Percentiles rank a stretch among this genome's conserved stretches.
Evolutionary conservation across 2,329 filamentous ascomycete genomes (phyloP).

Genomic region (Dothistroma pini): DNA sequence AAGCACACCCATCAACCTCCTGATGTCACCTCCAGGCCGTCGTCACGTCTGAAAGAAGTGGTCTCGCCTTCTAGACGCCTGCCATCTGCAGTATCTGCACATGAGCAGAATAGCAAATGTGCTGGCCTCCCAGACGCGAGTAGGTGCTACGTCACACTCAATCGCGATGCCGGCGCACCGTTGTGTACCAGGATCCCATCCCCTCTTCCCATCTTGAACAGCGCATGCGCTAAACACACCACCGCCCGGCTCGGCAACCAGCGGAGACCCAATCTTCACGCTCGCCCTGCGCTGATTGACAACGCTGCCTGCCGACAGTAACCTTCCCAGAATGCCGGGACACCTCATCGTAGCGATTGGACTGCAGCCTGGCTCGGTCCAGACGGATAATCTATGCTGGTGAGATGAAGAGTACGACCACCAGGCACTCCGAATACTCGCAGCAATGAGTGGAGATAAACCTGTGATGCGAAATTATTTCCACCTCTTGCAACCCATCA

Average conservation of each 20-base stretch:
- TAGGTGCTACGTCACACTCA: background rate
- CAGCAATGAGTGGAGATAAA: too few relatives aligned
- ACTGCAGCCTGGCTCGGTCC: too few relatives aligned
- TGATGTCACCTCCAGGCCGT: too few relatives aligned
- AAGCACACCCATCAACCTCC: background rate
- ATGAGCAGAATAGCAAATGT: too few relatives aligned
- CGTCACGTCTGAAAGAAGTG: background rate
- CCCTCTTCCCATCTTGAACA: background rate
- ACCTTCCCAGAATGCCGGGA: too few relatives aligned
- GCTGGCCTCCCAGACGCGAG: background rate
- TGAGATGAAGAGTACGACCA: too few relatives aligned
- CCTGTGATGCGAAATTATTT: background rate
- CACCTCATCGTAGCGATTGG: too few relatives aligned
- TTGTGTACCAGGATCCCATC: background rate
- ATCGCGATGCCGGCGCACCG: background rate
- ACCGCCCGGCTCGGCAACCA: background rate
- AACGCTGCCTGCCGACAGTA: too few relatives aligned
- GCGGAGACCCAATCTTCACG: background rate
- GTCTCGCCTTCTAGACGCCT: background rate
- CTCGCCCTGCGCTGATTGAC: background rate
- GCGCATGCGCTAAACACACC: background rate
- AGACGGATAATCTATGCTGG: too few relatives aligned
- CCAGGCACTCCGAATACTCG: too few relatives aligned
- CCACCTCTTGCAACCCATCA: too few relatives aligned
- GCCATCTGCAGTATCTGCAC: background rate